phyloP scores from a whole-genome alignment of 768 basidiomycete genomes.

The Chalciporus chontae region DNA sequence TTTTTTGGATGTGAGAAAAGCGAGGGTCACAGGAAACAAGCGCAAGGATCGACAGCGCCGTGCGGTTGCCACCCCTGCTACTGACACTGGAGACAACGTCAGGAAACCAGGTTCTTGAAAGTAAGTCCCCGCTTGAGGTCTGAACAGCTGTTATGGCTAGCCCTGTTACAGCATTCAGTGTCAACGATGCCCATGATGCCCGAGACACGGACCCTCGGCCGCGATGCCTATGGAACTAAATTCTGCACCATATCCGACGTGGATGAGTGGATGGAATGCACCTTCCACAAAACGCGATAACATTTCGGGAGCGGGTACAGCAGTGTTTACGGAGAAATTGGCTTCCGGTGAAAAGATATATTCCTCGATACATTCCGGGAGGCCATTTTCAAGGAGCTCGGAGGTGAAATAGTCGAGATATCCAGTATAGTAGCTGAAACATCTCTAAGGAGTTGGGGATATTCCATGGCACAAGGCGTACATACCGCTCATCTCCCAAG shows the following conservation, averaged over 20 bases:
- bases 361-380: slow-evolving; percentile 45
- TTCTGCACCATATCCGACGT: slow-evolving; percentile 60
- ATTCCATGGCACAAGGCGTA: background rate
- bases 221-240: slow-evolving; percentile 56
- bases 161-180: slow-evolving; percentile 32
- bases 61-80: slow-evolving; percentile 14
- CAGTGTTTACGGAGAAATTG: slow-evolving; percentile 32
- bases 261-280: slow-evolving; percentile 63
- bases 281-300: slow-evolving; percentile 53
- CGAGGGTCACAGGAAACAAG: slow-evolving; percentile 50
- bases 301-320: slow-evolving; percentile 36
- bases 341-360: slow-evolving; percentile 50
- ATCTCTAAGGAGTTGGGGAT: too few relatives aligned
- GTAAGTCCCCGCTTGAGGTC: slow-evolving; percentile 9
- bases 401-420: slow-evolving; percentile 57
- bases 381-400: slow-evolving; percentile 40
- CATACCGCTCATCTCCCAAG: slow-evolving; percentile 55
- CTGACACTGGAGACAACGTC: slow-evolving; percentile 14
- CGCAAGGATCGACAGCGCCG: slow-evolving; percentile 48
- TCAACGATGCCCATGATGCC: slow-evolving; percentile 33
- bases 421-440: slow-evolving; percentile 50
- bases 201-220: slow-evolving; percentile 49
- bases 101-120: slow-evolving; percentile 23
- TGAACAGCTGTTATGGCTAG: slow-evolving; percentile 49
- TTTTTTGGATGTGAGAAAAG: slow-evolving; percentile 22